phyloP scores from a whole-genome alignment of 257 asterid species.

The Schizonepeta tenuifolia region DNA sequence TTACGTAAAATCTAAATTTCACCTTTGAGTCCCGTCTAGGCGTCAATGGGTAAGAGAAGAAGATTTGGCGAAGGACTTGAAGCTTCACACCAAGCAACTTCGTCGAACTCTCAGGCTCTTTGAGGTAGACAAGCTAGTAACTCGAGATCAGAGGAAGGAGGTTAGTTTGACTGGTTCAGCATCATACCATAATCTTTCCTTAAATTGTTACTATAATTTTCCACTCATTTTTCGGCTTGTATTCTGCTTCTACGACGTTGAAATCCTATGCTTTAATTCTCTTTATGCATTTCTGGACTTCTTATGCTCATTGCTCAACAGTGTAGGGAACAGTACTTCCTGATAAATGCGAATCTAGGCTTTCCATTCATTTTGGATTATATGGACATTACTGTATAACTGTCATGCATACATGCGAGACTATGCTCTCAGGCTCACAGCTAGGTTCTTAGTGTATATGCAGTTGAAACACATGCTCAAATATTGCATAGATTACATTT shows the following conservation, averaged over 20 bases:
- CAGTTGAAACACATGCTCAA: not conserved
- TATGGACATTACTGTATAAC: not conserved
- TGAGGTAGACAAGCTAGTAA: constrained; percentile 87
- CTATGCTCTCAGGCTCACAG: not conserved
- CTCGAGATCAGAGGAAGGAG: constrained; percentile 96
- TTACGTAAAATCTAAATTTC: not conserved
- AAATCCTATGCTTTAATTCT: constrained; percentile 16
- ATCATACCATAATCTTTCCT: not conserved
- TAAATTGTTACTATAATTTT: constrained; percentile 11
- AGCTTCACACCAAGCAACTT: constrained; percentile 94
- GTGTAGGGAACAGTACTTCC: constrained; percentile 12
- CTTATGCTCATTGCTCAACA: not conserved
- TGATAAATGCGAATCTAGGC: constrained; percentile 16
- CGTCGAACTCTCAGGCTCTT: constrained; percentile 88
- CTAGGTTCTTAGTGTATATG: not conserved
- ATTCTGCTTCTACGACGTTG: constrained; percentile 1
- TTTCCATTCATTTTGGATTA: not conserved
- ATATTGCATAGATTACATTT: not conserved
- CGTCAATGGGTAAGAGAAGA: constrained; percentile 99
- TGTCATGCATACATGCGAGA: constrained; percentile 1
- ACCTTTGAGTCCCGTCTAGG: constrained; percentile 39
- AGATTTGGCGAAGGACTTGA: constrained; percentile 97
- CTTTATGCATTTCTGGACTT: not conserved
- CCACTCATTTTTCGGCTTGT: constrained; percentile 6
- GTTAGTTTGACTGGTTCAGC: constrained; percentile 41